Evolutionary conservation across 2,329 filamentous ascomycete species (phyloP), one percentile per base, ranked within the genome.

Genomic region (Berkeleyomyces basicola): DNA sequence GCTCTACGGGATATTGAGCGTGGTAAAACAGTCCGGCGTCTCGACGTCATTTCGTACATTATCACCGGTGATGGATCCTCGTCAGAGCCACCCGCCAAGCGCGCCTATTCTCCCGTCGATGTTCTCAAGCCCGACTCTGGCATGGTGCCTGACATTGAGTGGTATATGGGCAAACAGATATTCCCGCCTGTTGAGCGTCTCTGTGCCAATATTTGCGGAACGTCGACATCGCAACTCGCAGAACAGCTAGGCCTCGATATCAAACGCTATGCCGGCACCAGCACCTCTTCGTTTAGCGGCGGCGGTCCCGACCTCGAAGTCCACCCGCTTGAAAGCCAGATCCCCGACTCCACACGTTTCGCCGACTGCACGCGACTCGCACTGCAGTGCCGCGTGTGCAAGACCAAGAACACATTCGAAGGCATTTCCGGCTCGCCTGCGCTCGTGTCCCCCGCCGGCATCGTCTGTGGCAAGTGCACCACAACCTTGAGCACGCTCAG

Each of bases 151-250:
- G 93, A 99, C 70, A 82, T 96, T n/a, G 93, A 99, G 71, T 97
- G 91, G 82, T 99, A 99, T 73, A 83, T 99, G 46, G 87, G 90
- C 77, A 99, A 99, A 77, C 93, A 99, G 74, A 96, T 99, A 64
- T 90, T 99, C 74, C 93, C 93, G 9, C 93, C 93, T 0, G 93
- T 99, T 36, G 93, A 99, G 76, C 89, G 93, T 79, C 84, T 99
- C 31, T 99, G 93, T 72, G 93, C 92, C 65, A 96, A 95, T 65
- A 96, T 99, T 69, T 83, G 83, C 11, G 93, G 93, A 64, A 99
- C 93, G 1, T 95, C 96, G 66, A 87, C 92, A 6, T 83, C 89
- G 1, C 85, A 91, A 67, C 81, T 99, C 7, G 93, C 93, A 1
- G 91, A 96, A 71, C 95, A 93, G 71, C 82, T 99, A 11, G 93